Conservation (phyloP, 495 filamentous ascomycete species). For the Trichoderma reesei region DNA sequence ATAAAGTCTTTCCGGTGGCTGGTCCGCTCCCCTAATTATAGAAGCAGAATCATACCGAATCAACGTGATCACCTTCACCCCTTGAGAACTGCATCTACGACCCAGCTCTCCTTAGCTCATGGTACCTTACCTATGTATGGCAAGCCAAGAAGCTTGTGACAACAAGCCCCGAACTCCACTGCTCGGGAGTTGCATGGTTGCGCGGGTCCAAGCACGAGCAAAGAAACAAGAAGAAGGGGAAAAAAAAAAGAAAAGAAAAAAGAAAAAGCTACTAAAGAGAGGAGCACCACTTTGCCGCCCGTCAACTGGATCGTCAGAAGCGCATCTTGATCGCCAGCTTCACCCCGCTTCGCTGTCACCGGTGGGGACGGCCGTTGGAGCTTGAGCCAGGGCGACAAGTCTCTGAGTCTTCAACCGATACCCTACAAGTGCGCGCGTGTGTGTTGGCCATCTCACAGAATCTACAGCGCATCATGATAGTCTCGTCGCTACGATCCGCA, state of each 20-base stretch:
- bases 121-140: no score
- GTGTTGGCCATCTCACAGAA: background rate
- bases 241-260: no score
- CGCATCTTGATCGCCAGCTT: slow-evolving; percentile 5
- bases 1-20: no score
- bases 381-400: no score
- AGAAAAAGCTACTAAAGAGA: background rate
- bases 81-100: no score
- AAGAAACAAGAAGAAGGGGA: no score
- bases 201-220: no score
- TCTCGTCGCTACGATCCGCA: no score
- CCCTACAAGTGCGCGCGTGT: background rate
- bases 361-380: background rate
- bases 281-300: background rate
- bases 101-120: no score
- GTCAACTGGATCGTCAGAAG: background rate
- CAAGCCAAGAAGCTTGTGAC: slow-evolving; percentile 4
- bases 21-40: no score
- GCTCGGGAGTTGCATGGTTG: background rate
- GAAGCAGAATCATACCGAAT: no score
- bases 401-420: background rate
- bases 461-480: no score
- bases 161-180: slow-evolving; percentile 3
- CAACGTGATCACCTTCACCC: background rate
- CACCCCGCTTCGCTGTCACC: background rate